Conservation (phyloP, 1,284 basidiomycete genomes). For the Trichosporon coremiiforme region DNA sequence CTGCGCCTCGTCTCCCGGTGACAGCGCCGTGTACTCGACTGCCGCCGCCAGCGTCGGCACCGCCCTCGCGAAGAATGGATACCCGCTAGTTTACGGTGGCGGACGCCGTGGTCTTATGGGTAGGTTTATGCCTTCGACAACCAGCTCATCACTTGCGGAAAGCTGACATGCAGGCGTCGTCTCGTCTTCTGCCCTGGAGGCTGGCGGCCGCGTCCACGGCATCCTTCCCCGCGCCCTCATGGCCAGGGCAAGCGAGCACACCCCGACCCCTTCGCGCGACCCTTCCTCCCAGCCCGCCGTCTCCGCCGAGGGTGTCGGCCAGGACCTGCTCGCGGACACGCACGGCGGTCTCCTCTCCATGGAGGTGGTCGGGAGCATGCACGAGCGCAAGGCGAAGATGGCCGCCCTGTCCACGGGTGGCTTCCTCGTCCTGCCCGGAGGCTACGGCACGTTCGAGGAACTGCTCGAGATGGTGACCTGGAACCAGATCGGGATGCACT, state of each 20-base stretch:
- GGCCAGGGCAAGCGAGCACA: slow-evolving; percentile 45
- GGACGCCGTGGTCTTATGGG: slow-evolving; percentile 83
- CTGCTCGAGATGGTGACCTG: slow-evolving; percentile 89
- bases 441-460: slow-evolving; percentile 91
- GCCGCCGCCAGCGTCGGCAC: slow-evolving; percentile 77
- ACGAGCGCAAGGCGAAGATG: slow-evolving; percentile 88
- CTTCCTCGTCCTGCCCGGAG: slow-evolving; percentile 85
- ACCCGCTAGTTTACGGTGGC: slow-evolving; percentile 82
- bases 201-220: slow-evolving; percentile 76
- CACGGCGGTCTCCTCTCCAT: slow-evolving; percentile 46
- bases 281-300: slow-evolving; percentile 21
- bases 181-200: slow-evolving; percentile 67
- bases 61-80: slow-evolving; percentile 67
- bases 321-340: slow-evolving; percentile 56
- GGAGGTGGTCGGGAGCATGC: slow-evolving; percentile 78
- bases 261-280: slow-evolving; percentile 25
- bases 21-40: slow-evolving; percentile 63
- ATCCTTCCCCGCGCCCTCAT: slow-evolving; percentile 70
- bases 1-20: slow-evolving; percentile 74
- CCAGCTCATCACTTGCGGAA: neutral
- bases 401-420: slow-evolving; percentile 69
- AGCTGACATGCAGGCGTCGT: slow-evolving; percentile 61
- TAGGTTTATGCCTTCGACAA: slow-evolving; percentile 28
- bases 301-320: slow-evolving; percentile 47
- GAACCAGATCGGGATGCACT: slow-evolving; percentile 80